Evolutionary conservation across 345 rosid genomes (phyloP), one percentile per base, ranked within the genome.

Genomic region (Excoecaria cochinchinensis): DNA sequence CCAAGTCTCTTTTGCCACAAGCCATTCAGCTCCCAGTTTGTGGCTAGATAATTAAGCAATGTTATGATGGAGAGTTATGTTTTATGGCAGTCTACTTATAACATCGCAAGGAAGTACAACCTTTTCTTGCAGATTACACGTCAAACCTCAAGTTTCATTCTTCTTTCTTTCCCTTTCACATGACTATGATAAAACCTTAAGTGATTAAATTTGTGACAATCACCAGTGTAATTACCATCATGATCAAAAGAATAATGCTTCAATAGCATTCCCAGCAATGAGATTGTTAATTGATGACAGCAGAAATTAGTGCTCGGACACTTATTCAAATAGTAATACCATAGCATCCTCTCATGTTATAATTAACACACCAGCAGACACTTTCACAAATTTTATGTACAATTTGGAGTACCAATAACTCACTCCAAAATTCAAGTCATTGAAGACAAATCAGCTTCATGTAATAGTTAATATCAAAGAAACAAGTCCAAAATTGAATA

Each of bases 221-320:
- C 21, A 46, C 6, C 17, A 17, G 19, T 8, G 13, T 64, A 39
- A 64, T 13, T 65, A 65, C 50, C 51, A 65, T 65, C 14, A 42
- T 6, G 25, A n/a, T 14, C 14, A 42, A 44, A 47, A 17, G 24
- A 17, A 19, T 19, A 65, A 19, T 47, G 36, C 31, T 24, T 16
- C 71, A n/a, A 31, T 13, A n/a, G 15, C 42, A 47, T 67, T 66
- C 42, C 31, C 52, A 67, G 17, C 53, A 67, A 67, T 67, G 51
- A 67, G 6, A 5, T 44, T 22, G 13, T 42, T 31, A 38, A 42
- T 7, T 66, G 50, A 66, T 40, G 70, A 47, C 24, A 22, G 9
- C 8, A 46, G 17, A 69, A 31, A 47, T 9, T 14, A 44, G 21
- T 31, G 39, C 59, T 25, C 14, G 24, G 60, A 52, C 24, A n/a